A percentile compares a stretch with the other conserved stretches of the same genome.
Evolutionary conservation across 768 basidiomycete genomes (phyloP).

Genomic region (Daedalea quercina): DNA sequence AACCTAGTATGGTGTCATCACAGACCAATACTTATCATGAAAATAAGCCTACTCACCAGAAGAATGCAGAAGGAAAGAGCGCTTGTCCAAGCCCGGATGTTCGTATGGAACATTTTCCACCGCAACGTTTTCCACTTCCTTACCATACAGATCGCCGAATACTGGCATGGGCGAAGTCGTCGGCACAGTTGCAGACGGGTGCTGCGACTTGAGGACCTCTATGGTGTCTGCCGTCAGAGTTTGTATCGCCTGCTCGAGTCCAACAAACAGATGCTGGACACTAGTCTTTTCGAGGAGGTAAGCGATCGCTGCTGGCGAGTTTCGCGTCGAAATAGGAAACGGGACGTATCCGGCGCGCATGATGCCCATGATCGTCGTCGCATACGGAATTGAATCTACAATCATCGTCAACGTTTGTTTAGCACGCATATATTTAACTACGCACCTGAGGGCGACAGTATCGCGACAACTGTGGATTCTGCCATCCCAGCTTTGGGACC

Average conservation of each 20-base stretch:
- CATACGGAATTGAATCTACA: slow-evolving; percentile 22
- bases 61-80: slow-evolving; percentile 12
- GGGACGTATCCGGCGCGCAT: slow-evolving; percentile 14
- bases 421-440: background rate
- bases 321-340: slow-evolving; percentile 29
- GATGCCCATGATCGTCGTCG: slow-evolving; percentile 11
- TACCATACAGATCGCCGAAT: slow-evolving; percentile 12
- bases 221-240: slow-evolving; percentile 17
- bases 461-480: slow-evolving; percentile 19
- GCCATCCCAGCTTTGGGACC: too few relatives aligned
- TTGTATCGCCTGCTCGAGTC: slow-evolving; percentile 19
- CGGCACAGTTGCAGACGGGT: background rate
- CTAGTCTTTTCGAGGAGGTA: slow-evolving; percentile 21
- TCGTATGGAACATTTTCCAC: slow-evolving; percentile 1
- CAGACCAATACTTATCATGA: background rate
- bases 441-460: slow-evolving; percentile 15
- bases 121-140: background rate
- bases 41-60: slow-evolving; percentile 8
- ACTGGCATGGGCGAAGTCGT: slow-evolving; percentile 7
- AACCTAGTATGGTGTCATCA: slow-evolving; percentile 5
- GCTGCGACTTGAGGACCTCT: slow-evolving; percentile 10
- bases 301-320: slow-evolving; percentile 25
- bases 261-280: slow-evolving; percentile 22
- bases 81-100: slow-evolving; percentile 5
- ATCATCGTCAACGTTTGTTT: background rate